These are phyloP conservation scores for Cercospora sojina DNA, from an alignment of 2,329 filamentous ascomycete species.

Conservation along the genomic window DNA sequence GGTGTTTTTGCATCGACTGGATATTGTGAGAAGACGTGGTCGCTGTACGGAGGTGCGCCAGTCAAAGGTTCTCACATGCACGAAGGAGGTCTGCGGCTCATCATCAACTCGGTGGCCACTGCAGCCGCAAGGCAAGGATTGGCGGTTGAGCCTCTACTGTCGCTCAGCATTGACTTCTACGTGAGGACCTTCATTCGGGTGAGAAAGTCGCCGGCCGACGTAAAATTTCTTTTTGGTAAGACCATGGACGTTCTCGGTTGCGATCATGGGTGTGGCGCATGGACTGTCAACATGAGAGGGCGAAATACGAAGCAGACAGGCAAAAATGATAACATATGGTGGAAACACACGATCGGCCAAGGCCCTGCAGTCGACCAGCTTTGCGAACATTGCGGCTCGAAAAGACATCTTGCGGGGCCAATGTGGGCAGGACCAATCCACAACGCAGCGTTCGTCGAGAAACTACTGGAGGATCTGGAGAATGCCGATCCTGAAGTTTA, in stretches of 20 bases:
- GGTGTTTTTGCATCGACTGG: conserved; percentile 92
- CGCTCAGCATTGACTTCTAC: conserved; percentile 95
- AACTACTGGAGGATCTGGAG: conserved; percentile 71
- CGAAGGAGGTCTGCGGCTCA: conserved; percentile 82
- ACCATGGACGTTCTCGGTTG: conserved; percentile 93
- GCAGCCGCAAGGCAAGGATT: conserved; percentile 83
- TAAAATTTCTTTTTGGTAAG: conserved; percentile 87
- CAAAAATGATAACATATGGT: conserved; percentile 67
- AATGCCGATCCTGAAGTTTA: conserved; percentile 68
- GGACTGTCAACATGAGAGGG: conserved; percentile 77
- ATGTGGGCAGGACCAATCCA: conserved; percentile 95
- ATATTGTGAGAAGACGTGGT: conserved; percentile 90
- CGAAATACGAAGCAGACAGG: conserved; percentile 65
- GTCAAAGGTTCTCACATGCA: conserved; percentile 83
- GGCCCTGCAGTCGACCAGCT: conserved; percentile 64
- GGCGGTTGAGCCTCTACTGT: conserved; percentile 84
- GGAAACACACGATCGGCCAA: conserved; percentile 74
- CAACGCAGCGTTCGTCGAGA: conserved; percentile 76
- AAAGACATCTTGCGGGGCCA: conserved; percentile 83
- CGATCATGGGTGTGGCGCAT: conserved; percentile 86
- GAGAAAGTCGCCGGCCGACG: conserved; percentile 73
- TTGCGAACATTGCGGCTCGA: conserved; percentile 82
- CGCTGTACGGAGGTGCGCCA: conserved; percentile 88
- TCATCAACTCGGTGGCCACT: conserved; percentile 77
- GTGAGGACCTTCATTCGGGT: conserved; percentile 84